These are phyloP conservation scores for Anthostomella pinea DNA, from an alignment of 2,329 filamentous ascomycete species.

Conservation along the genomic window DNA sequence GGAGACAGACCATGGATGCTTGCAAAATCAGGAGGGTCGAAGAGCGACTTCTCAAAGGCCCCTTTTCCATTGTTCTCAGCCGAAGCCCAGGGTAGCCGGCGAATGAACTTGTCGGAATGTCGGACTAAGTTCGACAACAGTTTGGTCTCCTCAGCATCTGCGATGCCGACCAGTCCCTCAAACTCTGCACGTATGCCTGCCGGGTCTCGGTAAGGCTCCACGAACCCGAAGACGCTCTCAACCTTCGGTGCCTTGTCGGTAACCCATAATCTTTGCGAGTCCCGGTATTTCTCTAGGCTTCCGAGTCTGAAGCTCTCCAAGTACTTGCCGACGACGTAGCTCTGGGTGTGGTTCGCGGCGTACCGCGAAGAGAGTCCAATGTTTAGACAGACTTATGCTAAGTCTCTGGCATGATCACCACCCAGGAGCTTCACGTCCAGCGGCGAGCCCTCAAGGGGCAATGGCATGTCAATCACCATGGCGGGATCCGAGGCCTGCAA, in stretches of 20 bases:
- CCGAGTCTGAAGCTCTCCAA: constrained; percentile 55
- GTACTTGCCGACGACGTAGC: constrained; percentile 49
- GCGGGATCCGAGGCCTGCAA: constrained; percentile 35
- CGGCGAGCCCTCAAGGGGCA: constrained; percentile 23
- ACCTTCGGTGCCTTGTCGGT: constrained; percentile 53
- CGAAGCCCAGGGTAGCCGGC: constrained; percentile 63
- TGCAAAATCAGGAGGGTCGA: constrained; percentile 70
- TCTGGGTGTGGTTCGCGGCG: constrained; percentile 51
- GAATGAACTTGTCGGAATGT: constrained; percentile 62
- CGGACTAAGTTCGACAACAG: constrained; percentile 61
- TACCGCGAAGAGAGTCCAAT: constrained; percentile 46
- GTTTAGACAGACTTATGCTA: constrained; percentile 46
- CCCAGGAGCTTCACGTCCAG: constrained; percentile 44
- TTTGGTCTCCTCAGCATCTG: constrained; percentile 63
- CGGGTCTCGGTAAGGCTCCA: constrained; percentile 63
- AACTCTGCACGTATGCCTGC: constrained; percentile 57
- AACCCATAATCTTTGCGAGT: constrained; percentile 57
- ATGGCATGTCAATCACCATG: constrained; percentile 4
- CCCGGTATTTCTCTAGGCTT: constrained; percentile 52
- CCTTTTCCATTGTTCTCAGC: constrained; percentile 37
- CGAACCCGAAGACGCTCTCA: constrained; percentile 60
- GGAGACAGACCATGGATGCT: constrained; percentile 60
- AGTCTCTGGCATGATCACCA: constrained; percentile 52
- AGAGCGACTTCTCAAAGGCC: constrained; percentile 70
- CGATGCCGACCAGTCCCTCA: constrained; percentile 57